Base-by-base conservation (phyloP, 345 rosid species). In the Boechera divaricarpa region DNA sequence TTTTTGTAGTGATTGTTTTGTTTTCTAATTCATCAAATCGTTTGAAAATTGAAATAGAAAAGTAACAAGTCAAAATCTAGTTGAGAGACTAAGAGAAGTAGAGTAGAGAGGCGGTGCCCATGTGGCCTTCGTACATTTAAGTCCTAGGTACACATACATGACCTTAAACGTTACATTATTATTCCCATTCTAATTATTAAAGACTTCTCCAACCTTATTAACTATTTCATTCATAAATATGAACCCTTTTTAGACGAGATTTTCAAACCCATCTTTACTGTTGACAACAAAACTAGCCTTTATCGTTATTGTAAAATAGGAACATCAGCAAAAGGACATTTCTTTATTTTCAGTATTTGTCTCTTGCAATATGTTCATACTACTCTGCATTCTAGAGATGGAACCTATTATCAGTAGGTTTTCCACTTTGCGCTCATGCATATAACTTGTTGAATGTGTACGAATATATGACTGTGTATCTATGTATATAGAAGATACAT, bases 361-460 rank as follows among this genome's bases (percentile, higher is more conserved):
- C 60, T 2, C 51, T 67, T 58, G 67, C 51, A 52, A 63, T 33
- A 70, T 70, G 60, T 55, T 47, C 59, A 70, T 55, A 21, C 58
- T 45, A 28, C 10, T 69, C 10, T 69, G 64, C 57, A 61, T 61
- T 61, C 80, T 77, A 77, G 51, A 69, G 75, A 53, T 35, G 54
- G 54, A 61, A 41, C 79, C 74, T 76, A 69, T 44, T 2, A 69
- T 63, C 44, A 47, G 32, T 77, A 77, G 76, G 72, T 64, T 77
- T 28, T 71, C 72, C 76, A 77, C 76, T 77, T 77, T 77, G 80
- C 80, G 42, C 32, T 57, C 72, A 70, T 70, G 76, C 80, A 70
- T 39, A 8, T 26, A 61, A 47, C 52, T 55, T 77, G 63, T 78
- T 13, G 26, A 54, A 77, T 28, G 67, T 63, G 72, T 71, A 70